Conservation (phyloP, 163 green algal species). For the Scenedesmus sp. region DNA sequence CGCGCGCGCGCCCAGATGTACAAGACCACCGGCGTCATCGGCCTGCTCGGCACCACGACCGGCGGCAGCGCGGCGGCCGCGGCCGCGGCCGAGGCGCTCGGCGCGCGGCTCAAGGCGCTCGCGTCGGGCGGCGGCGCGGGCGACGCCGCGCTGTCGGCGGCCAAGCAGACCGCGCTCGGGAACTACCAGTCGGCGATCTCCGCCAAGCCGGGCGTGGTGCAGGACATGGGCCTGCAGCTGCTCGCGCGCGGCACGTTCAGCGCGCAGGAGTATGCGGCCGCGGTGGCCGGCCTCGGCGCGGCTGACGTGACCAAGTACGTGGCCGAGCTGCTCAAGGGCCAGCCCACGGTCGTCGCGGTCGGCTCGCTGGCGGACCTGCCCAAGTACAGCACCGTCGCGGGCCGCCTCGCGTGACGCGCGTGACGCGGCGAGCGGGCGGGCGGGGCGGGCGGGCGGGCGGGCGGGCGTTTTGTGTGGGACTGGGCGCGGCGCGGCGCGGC, state of each 20-base stretch:
- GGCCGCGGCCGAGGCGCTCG: slow-evolving; percentile 50
- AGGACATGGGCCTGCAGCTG: slow-evolving; percentile 52
- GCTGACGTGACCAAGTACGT: slow-evolving; percentile 54
- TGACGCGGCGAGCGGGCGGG: not conserved
- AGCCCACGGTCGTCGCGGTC: slow-evolving; percentile 53
- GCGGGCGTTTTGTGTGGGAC: no score
- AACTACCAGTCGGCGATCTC: slow-evolving; percentile 47
- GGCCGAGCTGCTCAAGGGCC: slow-evolving; percentile 48
- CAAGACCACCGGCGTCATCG: slow-evolving; percentile 64
- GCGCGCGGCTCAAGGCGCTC: slow-evolving; percentile 50
- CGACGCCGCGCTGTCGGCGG: slow-evolving; percentile 53
- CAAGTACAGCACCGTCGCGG: slow-evolving; percentile 39
- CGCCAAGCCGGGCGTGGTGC: slow-evolving; percentile 38
- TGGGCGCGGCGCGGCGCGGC: no score
- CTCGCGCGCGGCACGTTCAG: slow-evolving; percentile 57
- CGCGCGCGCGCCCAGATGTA: slow-evolving; percentile 54
- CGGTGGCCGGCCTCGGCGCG: slow-evolving; percentile 48
- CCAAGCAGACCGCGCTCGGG: slow-evolving; percentile 60
- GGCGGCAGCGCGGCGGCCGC: slow-evolving; percentile 21
- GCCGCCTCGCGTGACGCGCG: not conserved
- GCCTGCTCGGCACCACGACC: slow-evolving; percentile 48
- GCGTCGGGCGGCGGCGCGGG: slow-evolving; percentile 44
- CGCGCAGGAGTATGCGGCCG: slow-evolving; percentile 42
- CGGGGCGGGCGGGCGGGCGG: no score
- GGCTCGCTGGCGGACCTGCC: slow-evolving; percentile 27